Evolutionary conservation across 371 early-diverging fungal genomes (phyloP), one percentile per base, ranked within the genome.

Genomic region (Actinomucor elegans): DNA sequence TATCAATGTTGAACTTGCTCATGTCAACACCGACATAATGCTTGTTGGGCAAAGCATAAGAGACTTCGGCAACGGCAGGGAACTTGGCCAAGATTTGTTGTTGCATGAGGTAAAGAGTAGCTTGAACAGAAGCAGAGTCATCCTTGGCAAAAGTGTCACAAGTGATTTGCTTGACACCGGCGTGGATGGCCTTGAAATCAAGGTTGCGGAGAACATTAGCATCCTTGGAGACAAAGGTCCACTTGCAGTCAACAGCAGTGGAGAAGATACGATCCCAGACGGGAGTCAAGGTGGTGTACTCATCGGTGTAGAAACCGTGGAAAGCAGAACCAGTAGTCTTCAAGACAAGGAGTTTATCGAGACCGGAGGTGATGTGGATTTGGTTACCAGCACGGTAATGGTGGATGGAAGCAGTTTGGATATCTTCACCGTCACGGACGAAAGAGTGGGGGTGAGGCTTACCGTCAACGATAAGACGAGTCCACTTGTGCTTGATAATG

Each of bases 281-380:
- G 38, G 88, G 89, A 8, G 80, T 80, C 50, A 93, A 74, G 17
- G 90, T 89, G 48, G 91, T 84, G 69, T 85, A 86, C 64, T 91
- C 80, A 66, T 89, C 90, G 55, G 73, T 75, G 67, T 85, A 80
- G 71, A 88, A 93, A 54, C 84, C 73, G 52, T 83, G 81, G 75
- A 93, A 93, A 45, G 89, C 79, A 12, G 93, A 93, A 45, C 91
- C 91, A 31, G 93, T 91, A 36, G 88, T 85, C 81, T 90, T 90
- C 52, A 90, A 74, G 38, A 90, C 84, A 31, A 82, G 58, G 35
- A 90, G 72, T 43, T 83, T 82, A 34, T 71, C 63, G 29, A 90
- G 70, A 12, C 88, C 84, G 14, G 88, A 90, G 47, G 70, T 75
- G 63, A 86, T 61, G 34, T 58, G 59, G 23, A 81, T 49, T 44